Evolutionary conservation across 345 rosid species (phyloP), one percentile per base, ranked within the genome.

Genomic region (Citrus sinensis): DNA sequence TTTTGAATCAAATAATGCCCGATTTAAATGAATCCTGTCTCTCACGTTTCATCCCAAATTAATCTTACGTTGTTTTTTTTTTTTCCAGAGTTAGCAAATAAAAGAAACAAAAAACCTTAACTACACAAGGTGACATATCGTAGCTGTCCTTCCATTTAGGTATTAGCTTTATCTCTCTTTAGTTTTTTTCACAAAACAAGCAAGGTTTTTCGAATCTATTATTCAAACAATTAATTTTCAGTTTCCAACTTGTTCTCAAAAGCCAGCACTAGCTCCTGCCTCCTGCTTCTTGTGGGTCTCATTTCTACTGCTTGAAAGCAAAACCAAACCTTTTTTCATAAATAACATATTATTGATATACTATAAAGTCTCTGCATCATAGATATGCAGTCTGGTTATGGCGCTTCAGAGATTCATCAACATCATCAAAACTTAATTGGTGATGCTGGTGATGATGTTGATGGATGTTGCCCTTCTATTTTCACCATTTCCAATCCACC

Each of bases 351-450:
- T 4, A 54, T 7, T 54, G 29, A 54, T 34, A 16, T 58, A 17
- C 51, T 46, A 3, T 4, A 32, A 64, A 32, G 40, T 32, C 42
- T 32, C 68, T 64, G 68, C 35, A 34, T 27, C 46, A 37, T 20
- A 24, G 61, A 42, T 11, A 81, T 78, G 86, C 82, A 80, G 77
- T 70, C 78, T 46, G 78, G 71, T 71, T 78, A 60, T 71, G 80
- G 80, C 29, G 66, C 40, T 7, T 22, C 81, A 29, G 65, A 59
- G 20, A 68, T 30, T 76, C 25, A 63, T 56, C 82, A 67, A 22
- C 71, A 65, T 0, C 85, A 56, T 9, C 77, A 60, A 2, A 67
- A 58, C 37, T 75, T 73, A 17, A 74, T 79, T 35, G 82, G 54
- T 39, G 79, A 77, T 20, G 34, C 34, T 4, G 58, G 1, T 5